These are phyloP conservation scores for Amylostereum areolatum DNA, from an alignment of 1,284 basidiomycete species.

Conservation along the genomic window DNA sequence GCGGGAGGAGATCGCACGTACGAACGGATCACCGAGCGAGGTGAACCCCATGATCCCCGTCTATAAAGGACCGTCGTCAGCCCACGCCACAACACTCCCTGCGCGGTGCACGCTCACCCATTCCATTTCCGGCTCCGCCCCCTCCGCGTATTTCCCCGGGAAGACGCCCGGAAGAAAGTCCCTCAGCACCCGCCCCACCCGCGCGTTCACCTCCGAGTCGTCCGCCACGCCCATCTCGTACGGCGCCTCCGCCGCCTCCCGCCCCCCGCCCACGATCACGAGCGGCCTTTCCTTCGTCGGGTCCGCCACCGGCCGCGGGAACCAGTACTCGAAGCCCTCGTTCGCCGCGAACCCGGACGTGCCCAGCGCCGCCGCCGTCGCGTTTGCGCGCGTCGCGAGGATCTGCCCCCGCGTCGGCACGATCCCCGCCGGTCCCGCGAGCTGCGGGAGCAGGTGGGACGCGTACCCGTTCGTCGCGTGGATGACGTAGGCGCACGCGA, in stretches of 20 bases:
- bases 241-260: slow-evolving; percentile 36
- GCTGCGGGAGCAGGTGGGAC: slow-evolving; percentile 56
- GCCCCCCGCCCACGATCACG: slow-evolving; percentile 70
- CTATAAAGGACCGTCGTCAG: slow-evolving; percentile 25
- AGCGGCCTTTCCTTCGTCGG: slow-evolving; percentile 32
- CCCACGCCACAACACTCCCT: no score
- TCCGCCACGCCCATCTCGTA: slow-evolving; percentile 55
- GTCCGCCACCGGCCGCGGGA: slow-evolving; percentile 53
- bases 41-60: slow-evolving; percentile 84
- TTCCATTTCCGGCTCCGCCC: slow-evolving; percentile 58
- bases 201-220: slow-evolving; percentile 48
- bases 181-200: slow-evolving; percentile 44
- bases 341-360: slow-evolving; percentile 26
- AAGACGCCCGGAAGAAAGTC: slow-evolving; percentile 57
- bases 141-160: slow-evolving; percentile 42
- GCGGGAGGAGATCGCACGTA: slow-evolving; percentile 29
- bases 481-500: slow-evolving; percentile 55
- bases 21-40: slow-evolving; percentile 57
- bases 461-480: slow-evolving; percentile 82
- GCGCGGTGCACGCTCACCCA: slow-evolving; percentile 44
- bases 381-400: slow-evolving; percentile 52
- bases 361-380: slow-evolving; percentile 27
- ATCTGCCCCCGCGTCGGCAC: slow-evolving; percentile 73
- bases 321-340: slow-evolving; percentile 70
- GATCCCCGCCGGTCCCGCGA: slow-evolving; percentile 49